Evolutionary conservation across 345 rosid genomes (phyloP).

Genomic region (Odontarrhena argentea): DNA sequence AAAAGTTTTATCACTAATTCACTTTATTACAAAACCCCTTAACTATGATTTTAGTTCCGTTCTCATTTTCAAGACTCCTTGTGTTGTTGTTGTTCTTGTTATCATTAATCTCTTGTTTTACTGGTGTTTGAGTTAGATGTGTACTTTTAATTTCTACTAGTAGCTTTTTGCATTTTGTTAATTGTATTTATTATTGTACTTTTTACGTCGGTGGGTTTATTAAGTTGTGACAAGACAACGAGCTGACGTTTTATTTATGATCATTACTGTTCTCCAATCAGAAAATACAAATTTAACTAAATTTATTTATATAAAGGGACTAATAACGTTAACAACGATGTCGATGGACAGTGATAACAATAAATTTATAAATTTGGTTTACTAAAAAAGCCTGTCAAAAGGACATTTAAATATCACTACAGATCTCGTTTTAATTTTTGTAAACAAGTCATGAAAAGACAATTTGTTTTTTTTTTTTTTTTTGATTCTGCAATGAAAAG

Average conservation of each 20-base stretch:
- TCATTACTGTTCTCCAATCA: constrained; percentile 22
- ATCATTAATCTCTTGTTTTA: constrained; percentile 1
- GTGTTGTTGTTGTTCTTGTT: not conserved
- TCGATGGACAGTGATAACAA: constrained; percentile 1
- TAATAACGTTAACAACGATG: not conserved
- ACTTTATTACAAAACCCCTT: not conserved
- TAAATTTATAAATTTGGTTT: constrained; percentile 4
- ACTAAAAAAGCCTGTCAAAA: constrained; percentile 1
- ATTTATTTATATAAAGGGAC: not conserved
- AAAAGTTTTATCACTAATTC: constrained; percentile 39
- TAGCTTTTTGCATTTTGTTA: not conserved
- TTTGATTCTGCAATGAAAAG: too few species aligned
- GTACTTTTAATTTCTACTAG: constrained; percentile 2
- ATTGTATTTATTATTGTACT: not conserved
- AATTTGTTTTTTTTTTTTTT: not conserved
- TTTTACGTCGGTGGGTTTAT: constrained; percentile 34
- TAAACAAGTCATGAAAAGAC: not conserved
- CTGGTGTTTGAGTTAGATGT: constrained; percentile 10
- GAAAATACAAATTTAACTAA: not conserved
- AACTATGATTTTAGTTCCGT: constrained; percentile 17
- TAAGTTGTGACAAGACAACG: constrained; percentile 39
- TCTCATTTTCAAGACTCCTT: not conserved
- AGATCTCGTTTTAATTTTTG: not conserved
- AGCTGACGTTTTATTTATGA: constrained; percentile 37
- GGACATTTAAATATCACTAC: not conserved